Evolutionary conservation across 2,329 filamentous ascomycete species (phyloP), one percentile per base, ranked within the genome.

Genomic region (Hypoxylon sp.): DNA sequence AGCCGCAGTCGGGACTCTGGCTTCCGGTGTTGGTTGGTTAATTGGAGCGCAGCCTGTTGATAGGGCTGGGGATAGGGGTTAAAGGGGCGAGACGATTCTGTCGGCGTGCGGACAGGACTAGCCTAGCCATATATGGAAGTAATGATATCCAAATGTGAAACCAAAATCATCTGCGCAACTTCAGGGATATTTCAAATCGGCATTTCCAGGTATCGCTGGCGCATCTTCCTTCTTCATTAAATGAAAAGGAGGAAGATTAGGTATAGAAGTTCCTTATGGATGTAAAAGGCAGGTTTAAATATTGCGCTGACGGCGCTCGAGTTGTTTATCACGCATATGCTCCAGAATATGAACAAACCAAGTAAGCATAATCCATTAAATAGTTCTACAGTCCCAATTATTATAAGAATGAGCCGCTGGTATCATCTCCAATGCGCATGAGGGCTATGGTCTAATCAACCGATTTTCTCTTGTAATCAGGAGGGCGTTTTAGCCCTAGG

Each of bases 21-120:
- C 90, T 2, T 89, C 88, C 48, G 88, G 90, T 17, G 87, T 92
- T 25, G 89, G 90, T 0, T 92, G 90, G 90, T 78, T 92, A 51
- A 86, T 92, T 65, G 88, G 88, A 6, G 90, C 89, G 2, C 85
- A 84, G 69, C 82, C 82, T 20, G 72, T 73, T 10, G 75, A 77
- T 51, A 77, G 76, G 54, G 64, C 66, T 17, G 72, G 74, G 30
- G 77, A 80, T 37, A 72, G 70, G 48, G 73, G 76, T 51, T 78
- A 64, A 64, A 42, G 35, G 58, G 35, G 69, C 37, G 50, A 3
- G 13, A n/a, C 27, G 33, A 27, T 33, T 22, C 55, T 25, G 40
- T 40, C 13, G 44, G 11, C n/a, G 25, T 33, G 8, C 14, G 1
- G 33, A 20, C 25, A 35, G n/a, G 13, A 22, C 1, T 6, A 27